Conservation (phyloP, 2,329 filamentous ascomycete genomes). For the Beauveria asiatica region DNA sequence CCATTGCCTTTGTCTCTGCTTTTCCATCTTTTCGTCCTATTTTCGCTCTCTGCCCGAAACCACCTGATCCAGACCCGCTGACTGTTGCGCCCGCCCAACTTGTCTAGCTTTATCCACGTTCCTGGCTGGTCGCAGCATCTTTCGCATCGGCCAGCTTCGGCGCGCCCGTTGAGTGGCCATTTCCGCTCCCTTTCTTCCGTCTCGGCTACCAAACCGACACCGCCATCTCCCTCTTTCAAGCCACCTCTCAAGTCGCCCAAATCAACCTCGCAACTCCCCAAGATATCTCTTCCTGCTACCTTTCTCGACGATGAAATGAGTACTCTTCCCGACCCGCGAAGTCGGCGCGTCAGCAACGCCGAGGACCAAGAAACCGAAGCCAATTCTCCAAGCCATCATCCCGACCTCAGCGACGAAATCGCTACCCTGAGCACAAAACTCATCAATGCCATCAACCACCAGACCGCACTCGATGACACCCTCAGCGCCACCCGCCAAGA, state of each 20-base stretch:
- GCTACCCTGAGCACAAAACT: conserved; percentile 89
- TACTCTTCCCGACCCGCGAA: conserved; percentile 59
- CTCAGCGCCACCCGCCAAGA: conserved; percentile 77
- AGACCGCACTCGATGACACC: conserved; percentile 84
- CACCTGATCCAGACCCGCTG: not conserved
- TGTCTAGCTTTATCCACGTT: conserved; percentile 43
- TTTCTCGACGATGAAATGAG: conserved; percentile 55
- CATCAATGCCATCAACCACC: conserved; percentile 94
- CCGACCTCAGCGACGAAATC: conserved; percentile 63
- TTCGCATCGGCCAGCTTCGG: conserved; percentile 21
- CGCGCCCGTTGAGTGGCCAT: conserved; percentile 35
- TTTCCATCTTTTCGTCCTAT: too few relatives aligned
- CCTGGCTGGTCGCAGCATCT: conserved; percentile 43
- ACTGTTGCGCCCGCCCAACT: conserved; percentile 1
- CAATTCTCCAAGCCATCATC: conserved; percentile 29
- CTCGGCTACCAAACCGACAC: conserved; percentile 28
- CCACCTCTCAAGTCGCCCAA: conserved; percentile 29
- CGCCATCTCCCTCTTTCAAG: conserved; percentile 20
- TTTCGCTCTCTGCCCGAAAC: not conserved
- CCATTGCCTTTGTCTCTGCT: not conserved
- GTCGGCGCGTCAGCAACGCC: conserved; percentile 38
- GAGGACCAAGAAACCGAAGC: conserved; percentile 23
- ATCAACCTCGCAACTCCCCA: conserved; percentile 27
- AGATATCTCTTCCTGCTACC: conserved; percentile 30
- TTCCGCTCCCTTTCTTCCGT: conserved; percentile 46